Conservation (phyloP, 352 stramenopile genomes). For the Pythium aristosporum region DNA sequence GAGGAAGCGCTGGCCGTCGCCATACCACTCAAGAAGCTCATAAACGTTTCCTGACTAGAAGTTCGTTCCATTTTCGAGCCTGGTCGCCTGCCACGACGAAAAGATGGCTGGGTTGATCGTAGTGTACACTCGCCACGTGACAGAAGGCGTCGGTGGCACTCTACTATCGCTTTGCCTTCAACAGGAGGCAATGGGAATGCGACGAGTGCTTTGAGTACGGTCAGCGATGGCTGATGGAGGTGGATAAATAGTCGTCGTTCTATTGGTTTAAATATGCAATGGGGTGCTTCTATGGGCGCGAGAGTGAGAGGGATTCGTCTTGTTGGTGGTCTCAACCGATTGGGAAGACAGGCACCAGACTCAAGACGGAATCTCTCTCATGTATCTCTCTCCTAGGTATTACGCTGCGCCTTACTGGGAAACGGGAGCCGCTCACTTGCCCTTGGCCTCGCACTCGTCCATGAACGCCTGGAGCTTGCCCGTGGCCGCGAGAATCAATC, state of each 20-base stretch:
- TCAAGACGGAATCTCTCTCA: conserved; percentile 25
- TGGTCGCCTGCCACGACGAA: too few relatives aligned
- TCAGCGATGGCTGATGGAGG: background rate
- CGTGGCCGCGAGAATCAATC: conserved; percentile 92
- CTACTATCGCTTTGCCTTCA: too few relatives aligned
- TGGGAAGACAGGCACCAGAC: conserved; percentile 7
- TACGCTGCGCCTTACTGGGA: conserved; percentile 3
- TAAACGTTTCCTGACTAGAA: too few relatives aligned
- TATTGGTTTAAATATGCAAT: too few relatives aligned
- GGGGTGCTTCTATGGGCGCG: conserved; percentile 2
- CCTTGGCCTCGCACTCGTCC: conserved; percentile 34
- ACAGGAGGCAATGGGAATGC: too few relatives aligned
- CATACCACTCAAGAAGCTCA: too few relatives aligned
- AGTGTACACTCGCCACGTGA: too few relatives aligned
- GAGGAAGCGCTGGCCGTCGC: too few relatives aligned
- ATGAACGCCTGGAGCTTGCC: conserved; percentile 77
- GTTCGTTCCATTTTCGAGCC: too few relatives aligned
- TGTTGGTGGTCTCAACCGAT: conserved; percentile 24
- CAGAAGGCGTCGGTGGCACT: too few relatives aligned
- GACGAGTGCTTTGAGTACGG: too few relatives aligned
- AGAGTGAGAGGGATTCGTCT: conserved; percentile 31
- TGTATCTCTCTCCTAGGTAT: conserved; percentile 16
- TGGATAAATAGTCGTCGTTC: background rate
- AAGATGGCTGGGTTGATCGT: too few relatives aligned
- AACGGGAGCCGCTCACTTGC: conserved; percentile 25